Percentiles rank a stretch among this genome's conserved stretches.
Conservation (phyloP, 2,329 filamentous ascomycete species). For the Pyricularia sp. region DNA sequence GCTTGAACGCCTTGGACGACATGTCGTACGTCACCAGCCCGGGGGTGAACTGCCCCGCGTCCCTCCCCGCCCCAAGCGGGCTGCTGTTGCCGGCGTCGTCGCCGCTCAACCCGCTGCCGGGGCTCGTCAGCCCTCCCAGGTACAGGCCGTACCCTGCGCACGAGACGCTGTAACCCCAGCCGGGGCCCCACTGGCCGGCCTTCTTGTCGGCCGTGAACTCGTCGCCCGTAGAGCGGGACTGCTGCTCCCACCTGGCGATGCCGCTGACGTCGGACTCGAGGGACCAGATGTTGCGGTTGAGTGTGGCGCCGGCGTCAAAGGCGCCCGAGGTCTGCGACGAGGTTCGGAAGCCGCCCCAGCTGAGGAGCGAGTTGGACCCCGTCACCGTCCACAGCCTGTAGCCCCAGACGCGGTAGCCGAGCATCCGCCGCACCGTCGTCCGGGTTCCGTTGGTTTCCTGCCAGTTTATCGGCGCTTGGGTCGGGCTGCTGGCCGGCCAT, state of each 20-base stretch:
- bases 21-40: constrained; percentile 1
- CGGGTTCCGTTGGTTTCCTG: not conserved
- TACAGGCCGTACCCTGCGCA: not conserved
- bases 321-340: not conserved
- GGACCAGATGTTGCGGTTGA: not conserved
- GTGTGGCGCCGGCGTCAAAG: not conserved
- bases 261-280: not conserved
- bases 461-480: not conserved
- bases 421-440: not conserved
- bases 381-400: not conserved
- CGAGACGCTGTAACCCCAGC: not conserved
- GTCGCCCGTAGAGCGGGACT: not conserved
- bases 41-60: not conserved
- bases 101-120: not conserved
- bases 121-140: not conserved
- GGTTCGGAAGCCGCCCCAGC: constrained; percentile 1
- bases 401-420: constrained; percentile 1
- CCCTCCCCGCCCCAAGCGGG: not conserved
- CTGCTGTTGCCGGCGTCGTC: not conserved
- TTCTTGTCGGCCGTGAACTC: not conserved
- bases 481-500: not conserved
- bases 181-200: constrained; percentile 1
- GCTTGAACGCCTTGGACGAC: not conserved
- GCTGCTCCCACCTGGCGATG: not conserved
- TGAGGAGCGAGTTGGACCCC: constrained; percentile 10